Evolutionary conservation across 2,329 filamentous ascomycete species (phyloP), one percentile per base, ranked within the genome.

Genomic region (Ceratocystis papillata): DNA sequence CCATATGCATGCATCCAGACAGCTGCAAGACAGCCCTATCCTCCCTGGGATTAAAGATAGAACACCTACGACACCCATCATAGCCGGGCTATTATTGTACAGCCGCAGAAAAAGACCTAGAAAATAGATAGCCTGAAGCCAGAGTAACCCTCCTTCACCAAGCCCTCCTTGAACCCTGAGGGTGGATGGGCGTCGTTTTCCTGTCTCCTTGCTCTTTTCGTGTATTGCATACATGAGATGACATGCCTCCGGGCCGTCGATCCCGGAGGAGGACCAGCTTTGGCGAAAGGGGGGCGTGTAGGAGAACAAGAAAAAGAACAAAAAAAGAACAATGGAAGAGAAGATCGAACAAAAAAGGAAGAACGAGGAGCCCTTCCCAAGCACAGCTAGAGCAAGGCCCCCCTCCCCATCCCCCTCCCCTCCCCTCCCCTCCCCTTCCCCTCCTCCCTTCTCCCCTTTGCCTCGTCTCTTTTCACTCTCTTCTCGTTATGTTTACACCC

Each of bases 301-400:
- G 50, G 28, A 12, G 53, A 59, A 59, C 25, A 59, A 20, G 28
- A 59, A 17, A 57, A 33, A 33, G 28, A 59, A 59, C 53, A 59
- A 59, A 59, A 59, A 59, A 59, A 59, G 53, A 59, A 59, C 28
- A 59, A 59, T 59, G n/a, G 53, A 59, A 59, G 53, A 5, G 22
- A 57, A 50, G n/a, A 50, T 50, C 50, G 50, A 55, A 20, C 50
- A 22, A 30, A 59, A 59, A 59, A 17, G 15, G 53, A 22, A 59
- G 28, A 33, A 33, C 53, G 53, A 59, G 28, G 6, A 37, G 53
- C 28, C 5, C 12, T 25, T 6, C 15, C 28, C 25, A 33, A 22
- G 22, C 17, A 20, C 17, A 20, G 46, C 20, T 20, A 15, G 20
- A 53, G 20, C 48, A 25, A 53, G 48, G 20, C 48, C 48, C 48